Evolutionary conservation across 1,139 yeast genomes (phyloP).

Genomic region (Kluyveromyces sp.): DNA sequence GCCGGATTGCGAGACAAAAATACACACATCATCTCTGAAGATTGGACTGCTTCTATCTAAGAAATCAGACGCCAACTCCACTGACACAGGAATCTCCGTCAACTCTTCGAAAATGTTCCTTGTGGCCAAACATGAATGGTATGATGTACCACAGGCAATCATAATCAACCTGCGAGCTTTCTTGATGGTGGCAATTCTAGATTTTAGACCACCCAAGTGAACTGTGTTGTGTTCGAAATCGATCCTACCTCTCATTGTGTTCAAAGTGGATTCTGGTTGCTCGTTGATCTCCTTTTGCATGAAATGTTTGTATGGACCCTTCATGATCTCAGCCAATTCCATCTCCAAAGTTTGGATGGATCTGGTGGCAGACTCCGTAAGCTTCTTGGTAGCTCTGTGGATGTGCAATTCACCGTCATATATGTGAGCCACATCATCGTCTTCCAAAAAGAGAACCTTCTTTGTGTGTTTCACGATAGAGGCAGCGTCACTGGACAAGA

Average conservation of each 20-base stretch:
- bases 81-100: conserved; percentile 92
- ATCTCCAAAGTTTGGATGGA: conserved; percentile 93
- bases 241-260: conserved; percentile 98
- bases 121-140: conserved; percentile 96
- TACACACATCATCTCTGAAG: conserved; percentile 95
- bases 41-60: conserved; percentile 93
- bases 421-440: conserved; percentile 97
- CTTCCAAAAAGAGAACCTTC: conserved; percentile 92
- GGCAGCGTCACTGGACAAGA: conserved; percentile 94
- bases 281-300: conserved; percentile 99
- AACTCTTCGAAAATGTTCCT: conserved; percentile 94
- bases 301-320: conserved; percentile 91
- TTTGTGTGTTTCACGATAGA: conserved; percentile 97
- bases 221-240: conserved; percentile 77
- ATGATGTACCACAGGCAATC: conserved; percentile 99
- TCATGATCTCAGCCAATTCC: conserved; percentile 97
- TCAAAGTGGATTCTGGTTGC: conserved; percentile 96
- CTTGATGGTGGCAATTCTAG: conserved; percentile 81
- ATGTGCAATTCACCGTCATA: conserved; percentile 97
- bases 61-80: conserved; percentile 96
- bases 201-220: conserved; percentile 83
- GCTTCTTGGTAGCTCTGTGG: conserved; percentile 89
- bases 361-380: conserved; percentile 88
- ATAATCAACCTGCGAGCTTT: conserved; percentile 92
- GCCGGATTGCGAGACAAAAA: conserved; percentile 97